A percentile compares a stretch with the other conserved stretches of the same genome.
These are phyloP conservation scores for Botrytis fragariae DNA, from an alignment of 2,329 filamentous ascomycete species.

Conservation along the genomic window DNA sequence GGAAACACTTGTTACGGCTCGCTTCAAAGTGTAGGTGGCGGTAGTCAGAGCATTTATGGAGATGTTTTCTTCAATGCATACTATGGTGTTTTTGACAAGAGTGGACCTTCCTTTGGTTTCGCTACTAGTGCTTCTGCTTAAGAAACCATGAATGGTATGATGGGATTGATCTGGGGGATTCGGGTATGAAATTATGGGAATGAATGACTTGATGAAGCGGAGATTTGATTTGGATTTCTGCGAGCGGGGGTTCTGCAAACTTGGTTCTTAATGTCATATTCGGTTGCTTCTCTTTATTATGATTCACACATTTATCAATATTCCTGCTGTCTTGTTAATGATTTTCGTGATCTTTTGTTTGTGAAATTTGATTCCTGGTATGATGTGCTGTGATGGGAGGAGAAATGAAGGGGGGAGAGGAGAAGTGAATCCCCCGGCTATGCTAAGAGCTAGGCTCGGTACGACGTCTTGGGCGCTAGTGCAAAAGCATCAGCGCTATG, in stretches of 20 bases:
- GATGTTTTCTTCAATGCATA: constrained; percentile 39
- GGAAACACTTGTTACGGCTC: constrained; percentile 40
- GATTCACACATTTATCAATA: background rate
- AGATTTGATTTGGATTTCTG: background rate
- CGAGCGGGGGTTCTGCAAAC: background rate
- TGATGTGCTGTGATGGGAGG: background rate
- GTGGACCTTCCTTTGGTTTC: constrained; percentile 34
- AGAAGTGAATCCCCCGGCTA: background rate
- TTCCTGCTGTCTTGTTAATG: background rate
- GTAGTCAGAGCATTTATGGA: constrained; percentile 36
- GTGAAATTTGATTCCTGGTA: background rate
- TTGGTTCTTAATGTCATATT: background rate
- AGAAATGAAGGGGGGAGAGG: background rate
- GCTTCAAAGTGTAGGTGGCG: constrained; percentile 38
- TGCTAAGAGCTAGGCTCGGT: background rate
- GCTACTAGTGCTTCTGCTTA: constrained; percentile 25
- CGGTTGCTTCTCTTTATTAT: background rate
- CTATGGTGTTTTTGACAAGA: constrained; percentile 35
- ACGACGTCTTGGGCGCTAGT: background rate
- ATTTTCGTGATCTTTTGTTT: background rate
- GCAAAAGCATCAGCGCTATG: background rate
- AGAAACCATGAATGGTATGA: background rate
- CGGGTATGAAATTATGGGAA: background rate
- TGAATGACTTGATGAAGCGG: background rate
- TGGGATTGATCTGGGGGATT: background rate